Conservation (phyloP, 441 rosid genomes). For the Corymbia citriodora region DNA sequence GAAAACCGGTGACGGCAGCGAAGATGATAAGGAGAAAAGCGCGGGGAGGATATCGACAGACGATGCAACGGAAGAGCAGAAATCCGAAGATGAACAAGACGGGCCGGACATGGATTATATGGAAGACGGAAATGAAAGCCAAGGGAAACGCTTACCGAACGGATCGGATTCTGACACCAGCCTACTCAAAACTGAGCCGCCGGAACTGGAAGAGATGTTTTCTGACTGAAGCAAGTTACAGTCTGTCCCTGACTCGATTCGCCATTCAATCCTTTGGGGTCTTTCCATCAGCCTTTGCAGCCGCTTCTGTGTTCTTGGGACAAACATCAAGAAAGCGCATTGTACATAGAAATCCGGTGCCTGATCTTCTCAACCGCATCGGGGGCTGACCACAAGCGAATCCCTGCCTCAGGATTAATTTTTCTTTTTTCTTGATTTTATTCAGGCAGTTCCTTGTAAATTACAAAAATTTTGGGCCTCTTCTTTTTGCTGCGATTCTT, state of each 20-base stretch:
- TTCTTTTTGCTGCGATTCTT: not conserved
- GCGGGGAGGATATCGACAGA: not conserved
- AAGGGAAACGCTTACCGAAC: slow-evolving; percentile 4
- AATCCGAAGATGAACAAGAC: slow-evolving; percentile 41
- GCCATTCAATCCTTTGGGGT: not conserved
- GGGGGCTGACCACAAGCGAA: not conserved
- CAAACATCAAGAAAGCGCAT: not conserved
- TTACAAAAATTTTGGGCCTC: not conserved
- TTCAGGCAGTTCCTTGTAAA: not conserved
- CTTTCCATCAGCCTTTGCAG: not conserved
- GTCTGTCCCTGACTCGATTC: not conserved
- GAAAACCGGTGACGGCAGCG: not conserved
- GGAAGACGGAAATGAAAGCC: slow-evolving; percentile 7
- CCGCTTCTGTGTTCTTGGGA: not conserved
- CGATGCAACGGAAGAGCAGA: slow-evolving; percentile 13
- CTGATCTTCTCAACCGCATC: not conserved
- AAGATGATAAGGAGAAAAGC: not conserved
- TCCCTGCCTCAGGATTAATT: not conserved
- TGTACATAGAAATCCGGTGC: not conserved
- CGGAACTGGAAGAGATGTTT: slow-evolving; percentile 32
- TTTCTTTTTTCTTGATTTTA: not conserved
- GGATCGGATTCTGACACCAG: slow-evolving; percentile 1
- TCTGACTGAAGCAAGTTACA: slow-evolving; percentile 18
- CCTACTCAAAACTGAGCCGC: slow-evolving; percentile 17
- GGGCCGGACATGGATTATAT: slow-evolving; percentile 26